Evolutionary conservation across 768 basidiomycete genomes (phyloP).

Genomic region (Scleroderma bovista): DNA sequence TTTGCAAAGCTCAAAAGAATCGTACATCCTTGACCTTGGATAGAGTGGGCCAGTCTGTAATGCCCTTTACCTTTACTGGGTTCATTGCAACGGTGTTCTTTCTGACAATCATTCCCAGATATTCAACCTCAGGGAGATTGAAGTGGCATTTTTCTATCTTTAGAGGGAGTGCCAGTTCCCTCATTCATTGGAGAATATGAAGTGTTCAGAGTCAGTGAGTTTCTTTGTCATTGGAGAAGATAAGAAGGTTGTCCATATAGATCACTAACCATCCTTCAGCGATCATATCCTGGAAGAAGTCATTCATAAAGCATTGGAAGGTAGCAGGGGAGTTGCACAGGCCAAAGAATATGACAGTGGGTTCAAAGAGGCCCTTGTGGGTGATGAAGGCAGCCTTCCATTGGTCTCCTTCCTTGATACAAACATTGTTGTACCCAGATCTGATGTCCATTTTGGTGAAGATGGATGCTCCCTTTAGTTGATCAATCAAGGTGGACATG

Average conservation of each 20-base stretch:
- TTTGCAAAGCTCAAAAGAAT: too few relatives aligned
- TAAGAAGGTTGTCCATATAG: neutral
- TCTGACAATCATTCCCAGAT: too few relatives aligned
- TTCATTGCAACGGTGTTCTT: too few relatives aligned
- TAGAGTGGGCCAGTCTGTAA: too few relatives aligned
- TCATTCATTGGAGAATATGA: neutral
- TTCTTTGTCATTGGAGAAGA: neutral
- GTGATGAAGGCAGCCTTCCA: neutral
- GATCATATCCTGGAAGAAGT: neutral
- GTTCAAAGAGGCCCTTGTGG: neutral
- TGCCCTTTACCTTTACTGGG: too few relatives aligned
- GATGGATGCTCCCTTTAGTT: neutral
- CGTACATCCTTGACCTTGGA: too few relatives aligned
- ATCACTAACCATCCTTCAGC: neutral
- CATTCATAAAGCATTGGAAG: neutral
- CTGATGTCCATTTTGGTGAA: neutral
- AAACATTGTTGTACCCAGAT: neutral
- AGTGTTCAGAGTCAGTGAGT: neutral
- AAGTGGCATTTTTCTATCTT: too few relatives aligned
- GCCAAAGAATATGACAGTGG: slow-evolving; percentile 1
- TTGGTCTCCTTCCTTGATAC: neutral
- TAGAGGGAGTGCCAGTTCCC: too few relatives aligned
- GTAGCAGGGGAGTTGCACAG: neutral
- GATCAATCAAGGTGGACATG: neutral
- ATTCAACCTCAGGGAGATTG: too few relatives aligned